These are phyloP conservation scores for Adansonia gregorii DNA, from an alignment of 441 rosid species.

Conservation along the genomic window DNA sequence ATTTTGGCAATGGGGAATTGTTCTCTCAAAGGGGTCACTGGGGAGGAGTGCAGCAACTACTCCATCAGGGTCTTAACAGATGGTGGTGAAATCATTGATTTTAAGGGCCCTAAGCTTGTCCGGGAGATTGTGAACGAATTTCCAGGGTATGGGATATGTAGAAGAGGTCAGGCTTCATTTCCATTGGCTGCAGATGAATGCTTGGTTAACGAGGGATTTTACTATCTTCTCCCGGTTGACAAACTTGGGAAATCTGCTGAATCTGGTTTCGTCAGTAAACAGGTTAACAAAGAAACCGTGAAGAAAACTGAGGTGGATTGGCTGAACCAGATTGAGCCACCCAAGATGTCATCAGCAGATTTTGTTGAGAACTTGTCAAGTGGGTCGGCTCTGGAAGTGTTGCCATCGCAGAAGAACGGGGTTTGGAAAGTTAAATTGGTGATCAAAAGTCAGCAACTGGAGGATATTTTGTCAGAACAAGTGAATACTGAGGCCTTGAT, in stretches of 20 bases:
- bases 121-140: slow-evolving; percentile 39
- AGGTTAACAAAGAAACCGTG: neutral
- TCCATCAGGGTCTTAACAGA: slow-evolving; percentile 39
- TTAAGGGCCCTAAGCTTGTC: slow-evolving; percentile 46
- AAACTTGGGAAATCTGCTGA: slow-evolving; percentile 2
- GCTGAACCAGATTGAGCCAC: slow-evolving; percentile 24
- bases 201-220: slow-evolving; percentile 41
- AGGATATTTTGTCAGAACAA: slow-evolving; percentile 61
- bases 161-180: slow-evolving; percentile 37
- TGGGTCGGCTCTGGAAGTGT: slow-evolving; percentile 45
- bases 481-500: slow-evolving; percentile 66
- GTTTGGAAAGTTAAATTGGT: slow-evolving; percentile 51
- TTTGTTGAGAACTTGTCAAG: slow-evolving; percentile 27
- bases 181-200: slow-evolving; percentile 31
- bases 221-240: slow-evolving; percentile 54
- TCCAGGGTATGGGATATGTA: slow-evolving; percentile 45
- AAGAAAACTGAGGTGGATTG: slow-evolving; percentile 24
- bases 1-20: slow-evolving; percentile 63
- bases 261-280: neutral
- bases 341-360: slow-evolving; percentile 36
- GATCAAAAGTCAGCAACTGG: slow-evolving; percentile 58
- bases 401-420: slow-evolving; percentile 40
- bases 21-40: slow-evolving; percentile 49
- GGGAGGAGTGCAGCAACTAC: slow-evolving; percentile 20
- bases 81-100: slow-evolving; percentile 36